Evolutionary conservation across 805 yeast species (phyloP).

Genomic region (Schizosaccharomyces lindneri): DNA sequence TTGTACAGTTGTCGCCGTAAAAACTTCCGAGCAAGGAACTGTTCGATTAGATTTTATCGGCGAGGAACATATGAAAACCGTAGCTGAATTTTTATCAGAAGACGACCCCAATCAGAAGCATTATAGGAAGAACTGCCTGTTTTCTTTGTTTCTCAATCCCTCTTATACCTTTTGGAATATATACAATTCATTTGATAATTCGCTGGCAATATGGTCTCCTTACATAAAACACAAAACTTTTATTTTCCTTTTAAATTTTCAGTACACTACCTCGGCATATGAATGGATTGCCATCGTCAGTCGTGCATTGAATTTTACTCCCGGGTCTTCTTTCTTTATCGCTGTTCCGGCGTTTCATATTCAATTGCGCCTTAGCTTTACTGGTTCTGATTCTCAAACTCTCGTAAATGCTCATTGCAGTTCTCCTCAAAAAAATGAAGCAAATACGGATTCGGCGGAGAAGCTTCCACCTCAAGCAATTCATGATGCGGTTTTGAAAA

Average conservation of each 20-base stretch:
- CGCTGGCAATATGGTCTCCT: background rate
- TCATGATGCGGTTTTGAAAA: background rate
- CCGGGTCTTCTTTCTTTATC: background rate
- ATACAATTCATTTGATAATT: background rate
- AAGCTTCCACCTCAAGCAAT: background rate
- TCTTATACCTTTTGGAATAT: background rate
- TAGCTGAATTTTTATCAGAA: background rate
- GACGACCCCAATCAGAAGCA: background rate
- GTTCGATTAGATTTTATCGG: background rate
- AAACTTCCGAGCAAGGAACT: background rate
- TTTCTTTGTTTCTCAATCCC: background rate
- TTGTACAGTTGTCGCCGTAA: background rate
- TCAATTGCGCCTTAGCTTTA: background rate
- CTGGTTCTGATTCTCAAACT: background rate
- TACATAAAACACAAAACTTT: background rate
- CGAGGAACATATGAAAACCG: background rate
- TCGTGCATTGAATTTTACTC: background rate
- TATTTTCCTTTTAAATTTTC: background rate
- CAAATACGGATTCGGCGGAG: background rate
- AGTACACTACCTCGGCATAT: background rate
- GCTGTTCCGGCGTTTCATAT: background rate
- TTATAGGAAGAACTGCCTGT: background rate
- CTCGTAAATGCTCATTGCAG: background rate
- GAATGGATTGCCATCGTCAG: background rate
- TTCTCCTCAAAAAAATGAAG: background rate